Evolutionary conservation across 179 eudicot genomes (phyloP), one percentile per base, ranked within the genome.

Genomic region (Silene vulgaris): DNA sequence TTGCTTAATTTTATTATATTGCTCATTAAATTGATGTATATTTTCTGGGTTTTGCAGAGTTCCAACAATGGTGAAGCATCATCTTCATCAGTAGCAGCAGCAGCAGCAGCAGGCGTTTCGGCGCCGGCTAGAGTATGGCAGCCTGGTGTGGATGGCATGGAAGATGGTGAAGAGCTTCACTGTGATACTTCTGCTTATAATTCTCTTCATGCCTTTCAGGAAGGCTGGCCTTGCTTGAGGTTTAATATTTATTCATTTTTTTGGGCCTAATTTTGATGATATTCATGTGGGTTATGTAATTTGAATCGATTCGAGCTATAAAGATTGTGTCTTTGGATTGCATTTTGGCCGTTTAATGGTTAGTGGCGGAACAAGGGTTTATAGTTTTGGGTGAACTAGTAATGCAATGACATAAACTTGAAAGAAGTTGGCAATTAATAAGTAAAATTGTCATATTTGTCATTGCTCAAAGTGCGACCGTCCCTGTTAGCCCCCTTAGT

Each of bases 221-320:
- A 90, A 32, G 98, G 98, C 2, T 94, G 98, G 98, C 96, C 98
- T 26, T 95, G 96, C 80, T 84, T 95, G 69, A 95, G 97, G 99
- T 95, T 35, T 2, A 2, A 2, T 32, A 32, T 61, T 13, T 56
- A 32, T 50, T 2, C 8, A 0, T 0, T 8, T 70, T 32, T 29
- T 2, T n/a, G n/a, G 28, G 57, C 14, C 14, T 60, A 3, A 11
- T 11, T 8, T 16, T 57, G 67, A 35, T 71, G 19, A 43, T 70
- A 17, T 23, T 50, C 62, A 52, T 28, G 29, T 9, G 61, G 74
- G 61, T 45, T 17, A 0, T 48, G 60, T 35, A 21, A 21, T 45
- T 45, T 12, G 35, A 43, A 40, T 43, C 1, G 32, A 12, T 69
- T 45, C 8, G 32, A 1, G 4, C 21, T 3, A 19, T 1, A 40